Evolutionary conservation across 2,329 filamentous ascomycete species (phyloP).

Genomic region (Colletotrichum tofieldiae): DNA sequence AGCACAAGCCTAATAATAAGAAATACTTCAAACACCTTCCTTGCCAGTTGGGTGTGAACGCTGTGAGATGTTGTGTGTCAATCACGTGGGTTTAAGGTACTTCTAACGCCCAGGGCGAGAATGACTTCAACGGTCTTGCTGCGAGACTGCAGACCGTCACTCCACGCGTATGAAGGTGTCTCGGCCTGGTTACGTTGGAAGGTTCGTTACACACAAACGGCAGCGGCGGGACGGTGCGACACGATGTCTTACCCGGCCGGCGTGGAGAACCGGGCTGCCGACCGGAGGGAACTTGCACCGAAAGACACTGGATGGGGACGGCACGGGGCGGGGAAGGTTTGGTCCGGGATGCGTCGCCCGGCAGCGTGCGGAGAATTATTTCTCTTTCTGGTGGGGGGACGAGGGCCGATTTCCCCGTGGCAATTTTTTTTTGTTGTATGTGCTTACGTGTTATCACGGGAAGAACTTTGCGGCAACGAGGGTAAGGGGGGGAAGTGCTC

Average conservation of each 20-base stretch:
- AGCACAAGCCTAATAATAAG: conserved; percentile 24
- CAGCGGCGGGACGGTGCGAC: background rate
- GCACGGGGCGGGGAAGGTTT: background rate
- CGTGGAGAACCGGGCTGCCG: background rate
- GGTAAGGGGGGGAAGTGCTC: too few species aligned
- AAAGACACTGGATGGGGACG: background rate
- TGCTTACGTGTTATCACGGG: background rate
- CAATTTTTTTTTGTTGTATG: background rate
- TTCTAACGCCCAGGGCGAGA: background rate
- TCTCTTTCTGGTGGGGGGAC: background rate
- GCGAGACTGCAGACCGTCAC: background rate
- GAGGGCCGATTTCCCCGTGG: background rate
- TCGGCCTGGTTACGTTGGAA: background rate
- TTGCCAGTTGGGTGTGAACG: background rate
- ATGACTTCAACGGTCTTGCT: background rate
- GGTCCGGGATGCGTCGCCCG: too few species aligned
- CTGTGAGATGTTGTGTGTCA: background rate
- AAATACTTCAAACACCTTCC: background rate
- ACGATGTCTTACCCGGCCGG: too few species aligned
- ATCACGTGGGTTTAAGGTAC: background rate
- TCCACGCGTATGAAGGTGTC: background rate
- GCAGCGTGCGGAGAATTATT: background rate
- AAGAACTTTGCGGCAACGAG: background rate
- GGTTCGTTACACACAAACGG: background rate
- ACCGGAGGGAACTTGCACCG: background rate